Percentiles rank a stretch among this genome's conserved stretches.
These are phyloP conservation scores for Aotearoamyces nothofagi DNA, from an alignment of 2,329 filamentous ascomycete species.

Conservation along the genomic window DNA sequence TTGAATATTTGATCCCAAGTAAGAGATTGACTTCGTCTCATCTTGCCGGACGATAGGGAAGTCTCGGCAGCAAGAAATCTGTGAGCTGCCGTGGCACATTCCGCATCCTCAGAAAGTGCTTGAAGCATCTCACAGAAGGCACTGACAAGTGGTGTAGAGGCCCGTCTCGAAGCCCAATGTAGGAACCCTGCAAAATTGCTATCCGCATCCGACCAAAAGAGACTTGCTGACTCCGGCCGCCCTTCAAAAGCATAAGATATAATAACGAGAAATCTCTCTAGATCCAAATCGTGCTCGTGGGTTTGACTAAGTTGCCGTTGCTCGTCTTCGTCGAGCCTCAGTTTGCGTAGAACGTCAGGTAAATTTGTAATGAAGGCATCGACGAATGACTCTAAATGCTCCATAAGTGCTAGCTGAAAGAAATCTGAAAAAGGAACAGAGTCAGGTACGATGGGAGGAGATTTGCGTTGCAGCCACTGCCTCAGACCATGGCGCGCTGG, in stretches of 20 bases:
- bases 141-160: constrained; percentile 89
- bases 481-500: constrained; percentile 72
- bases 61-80: constrained; percentile 82
- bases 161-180: constrained; percentile 89
- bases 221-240: constrained; percentile 63
- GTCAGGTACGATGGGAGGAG: constrained; percentile 52
- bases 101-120: constrained; percentile 68
- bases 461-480: constrained; percentile 69
- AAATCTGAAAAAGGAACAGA: constrained; percentile 52
- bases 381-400: constrained; percentile 72
- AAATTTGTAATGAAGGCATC: constrained; percentile 92
- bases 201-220: constrained; percentile 86
- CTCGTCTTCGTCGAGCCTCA: constrained; percentile 82
- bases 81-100: constrained; percentile 74
- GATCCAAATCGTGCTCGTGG: constrained; percentile 53
- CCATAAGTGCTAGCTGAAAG: constrained; percentile 61
- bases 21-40: constrained; percentile 69
- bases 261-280: constrained; percentile 84
- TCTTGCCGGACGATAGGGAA: constrained; percentile 56
- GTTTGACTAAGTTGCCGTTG: constrained; percentile 54
- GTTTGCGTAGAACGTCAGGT: constrained; percentile 74
- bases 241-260: constrained; percentile 86
- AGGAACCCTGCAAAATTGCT: constrained; percentile 90
- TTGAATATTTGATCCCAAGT: constrained; percentile 90
- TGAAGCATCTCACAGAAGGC: constrained; percentile 95